Evolutionary conservation across 495 filamentous ascomycete species (phyloP), one percentile per base, ranked within the genome.

Genomic region (Delitschia confertaspora): DNA sequence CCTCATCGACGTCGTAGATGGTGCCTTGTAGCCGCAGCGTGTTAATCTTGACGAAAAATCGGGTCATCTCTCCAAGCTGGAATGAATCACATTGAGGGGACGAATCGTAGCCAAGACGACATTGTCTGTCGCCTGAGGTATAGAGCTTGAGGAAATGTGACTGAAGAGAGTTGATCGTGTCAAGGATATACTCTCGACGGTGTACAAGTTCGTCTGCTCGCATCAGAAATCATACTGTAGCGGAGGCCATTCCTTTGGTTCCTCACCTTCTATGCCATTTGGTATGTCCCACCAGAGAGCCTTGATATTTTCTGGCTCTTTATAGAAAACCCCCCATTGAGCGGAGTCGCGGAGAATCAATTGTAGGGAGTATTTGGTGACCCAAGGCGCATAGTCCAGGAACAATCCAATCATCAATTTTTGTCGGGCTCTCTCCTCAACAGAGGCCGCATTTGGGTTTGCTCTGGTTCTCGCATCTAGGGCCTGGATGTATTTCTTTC

Each of bases 1-100:
- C 49, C 6, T 65, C 63, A 10, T 36, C 13, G 35, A 33, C 24
- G 40, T 56, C 46, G 44, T 53, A 57, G 26, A 66, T 53, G 16
- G 62, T 57, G 8, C 62, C 62, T 55, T 64, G 63, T 24, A 71
- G 30, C 9, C 58, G 53, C 16, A 73, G 47, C 0, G 56, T 69
- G 8, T 62, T 64, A 16, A 63, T 56, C 19, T 59, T 67, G 3
- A 70, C 57, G 19, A 94, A 79, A 60, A 93, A 94, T 27, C 83
- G 81, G 47, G 84, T 63, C 70, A 87, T 86, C 63, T 93, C 83
- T 11, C 87, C 87, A 0, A 93, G 70, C 54, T 93, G 85, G 60
- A 85, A 94, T 4, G 80, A 76, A 61, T 94, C 87, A 60, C 87
- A 94, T 47, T 81, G 74, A 11, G 71, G 65, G 27, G 76, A 82